Evolutionary conservation across 768 basidiomycete species (phyloP), one percentile per base, ranked within the genome.

Genomic region (Gelatoporia subvermispora): DNA sequence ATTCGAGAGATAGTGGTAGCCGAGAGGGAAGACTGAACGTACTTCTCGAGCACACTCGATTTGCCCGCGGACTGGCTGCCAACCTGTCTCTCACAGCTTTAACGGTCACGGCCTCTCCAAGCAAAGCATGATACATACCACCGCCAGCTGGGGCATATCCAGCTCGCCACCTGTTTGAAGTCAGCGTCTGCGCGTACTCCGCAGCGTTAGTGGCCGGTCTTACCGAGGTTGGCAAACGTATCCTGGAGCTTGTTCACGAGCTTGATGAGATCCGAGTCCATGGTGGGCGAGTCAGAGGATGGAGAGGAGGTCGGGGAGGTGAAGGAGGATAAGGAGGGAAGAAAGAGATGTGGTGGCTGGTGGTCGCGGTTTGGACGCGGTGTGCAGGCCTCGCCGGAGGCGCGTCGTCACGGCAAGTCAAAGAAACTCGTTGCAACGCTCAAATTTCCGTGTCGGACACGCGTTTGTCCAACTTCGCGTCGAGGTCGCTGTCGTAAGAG

Each of bases 11-110:
- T 7, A 31, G 28, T 31, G 28, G 28, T 5, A 31, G 5, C 28
- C 7, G 28, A 31, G 28, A 24, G 54, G 56, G 48, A n/a, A n/a
- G n/a, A n/a, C n/a, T n/a, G 8, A 39, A 76, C 88, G 60, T 59
- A 93, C 93, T 88, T 98, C 71, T 98, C 94, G 48, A 98, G 79
- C 45, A 93, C 91, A 66, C 90, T 92, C 31, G 93, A 96, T 73
- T 96, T 97, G 52, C 94, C 94, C 25, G 93, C 85, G 35, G 93
- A 96, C 70, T 97, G 94, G 59, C 93, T 94, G 49, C 94, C 94
- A 60, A 97, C 92, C 92, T 94, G 60, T 7, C 41, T 48, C 36
- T 20, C 28, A 42, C 35, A 44, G 41, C 43, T 42, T 51, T 35
- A 42, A 43, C 48, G 28, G 45, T 35, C 34, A 16, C 18, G 44